Conservation (phyloP, 257 asterid species). For the Capsicum chinense region DNA sequence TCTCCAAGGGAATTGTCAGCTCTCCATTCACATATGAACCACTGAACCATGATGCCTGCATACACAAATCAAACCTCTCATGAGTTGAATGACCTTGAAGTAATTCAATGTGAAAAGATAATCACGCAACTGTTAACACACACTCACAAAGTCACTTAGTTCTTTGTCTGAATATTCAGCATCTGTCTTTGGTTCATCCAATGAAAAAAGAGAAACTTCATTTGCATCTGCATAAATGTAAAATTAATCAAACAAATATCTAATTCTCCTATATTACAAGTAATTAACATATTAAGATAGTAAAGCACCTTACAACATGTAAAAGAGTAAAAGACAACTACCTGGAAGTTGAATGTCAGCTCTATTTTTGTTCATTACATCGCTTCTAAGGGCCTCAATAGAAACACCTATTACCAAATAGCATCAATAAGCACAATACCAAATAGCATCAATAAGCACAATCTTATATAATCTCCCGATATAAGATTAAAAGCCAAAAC, state of each 20-base stretch:
- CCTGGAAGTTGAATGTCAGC: conserved; percentile 80
- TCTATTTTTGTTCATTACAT: conserved; percentile 52
- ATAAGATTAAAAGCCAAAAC: neutral
- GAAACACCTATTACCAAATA: conserved; percentile 31
- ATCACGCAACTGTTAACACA: conserved; percentile 2
- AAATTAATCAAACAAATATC: neutral
- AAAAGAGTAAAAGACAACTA: conserved; percentile 40
- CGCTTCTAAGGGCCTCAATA: conserved; percentile 55
- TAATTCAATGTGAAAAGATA: neutral
- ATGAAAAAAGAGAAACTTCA: conserved; percentile 64
- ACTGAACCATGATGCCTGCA: conserved; percentile 85
- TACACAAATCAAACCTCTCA: conserved; percentile 24
- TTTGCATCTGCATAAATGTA: conserved; percentile 57
- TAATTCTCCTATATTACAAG: neutral
- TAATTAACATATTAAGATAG: neutral
- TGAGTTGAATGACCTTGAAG: conserved; percentile 31
- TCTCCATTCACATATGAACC: conserved; percentile 86
- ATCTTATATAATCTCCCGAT: neutral
- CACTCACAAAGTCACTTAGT: conserved; percentile 73
- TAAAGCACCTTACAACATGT: conserved; percentile 23
- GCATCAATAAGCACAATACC: conserved; percentile 18
- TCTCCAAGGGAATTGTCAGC: conserved; percentile 61
- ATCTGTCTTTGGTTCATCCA: conserved; percentile 54
- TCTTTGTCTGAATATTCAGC: conserved; percentile 72
- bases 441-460: conserved; percentile 18